phyloP scores from a whole-genome alignment of 106 monocot genomes.

The Acanthochlamys bracteata region DNA sequence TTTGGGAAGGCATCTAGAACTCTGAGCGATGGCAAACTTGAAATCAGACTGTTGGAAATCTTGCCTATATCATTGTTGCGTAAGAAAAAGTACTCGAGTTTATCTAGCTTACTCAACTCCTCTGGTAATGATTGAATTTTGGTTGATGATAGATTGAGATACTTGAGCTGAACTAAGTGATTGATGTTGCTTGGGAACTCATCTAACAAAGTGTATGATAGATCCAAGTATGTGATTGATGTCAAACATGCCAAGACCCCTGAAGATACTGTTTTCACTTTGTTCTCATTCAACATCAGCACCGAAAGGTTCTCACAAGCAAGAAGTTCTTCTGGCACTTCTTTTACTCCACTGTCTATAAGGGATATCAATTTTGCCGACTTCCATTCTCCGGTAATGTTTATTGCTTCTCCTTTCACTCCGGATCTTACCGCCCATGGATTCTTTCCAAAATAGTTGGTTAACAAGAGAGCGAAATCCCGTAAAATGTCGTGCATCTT shows the following conservation, averaged over 20 bases:
- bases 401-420: not conserved
- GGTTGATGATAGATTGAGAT: not conserved
- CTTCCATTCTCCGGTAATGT: not conserved
- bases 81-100: not conserved
- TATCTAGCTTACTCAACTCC: not conserved
- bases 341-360: not conserved
- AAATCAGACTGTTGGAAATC: not conserved
- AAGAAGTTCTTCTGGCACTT: not conserved
- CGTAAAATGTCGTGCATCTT: slow-evolving; percentile 10
- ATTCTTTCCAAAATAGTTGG: not conserved
- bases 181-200: not conserved
- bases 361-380: not conserved
- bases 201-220: not conserved
- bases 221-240: not conserved
- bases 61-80: not conserved
- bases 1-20: not conserved
- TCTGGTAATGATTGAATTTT: not conserved
- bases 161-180: not conserved
- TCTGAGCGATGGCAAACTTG: not conserved
- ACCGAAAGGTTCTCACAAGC: not conserved
- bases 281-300: not conserved
- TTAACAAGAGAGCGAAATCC: slow-evolving; percentile 12
- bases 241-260: not conserved
- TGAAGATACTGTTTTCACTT: not conserved
- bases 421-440: not conserved